Evolutionary conservation across 257 asterid species (phyloP).

Genomic region (Penstemon newberryi): DNA sequence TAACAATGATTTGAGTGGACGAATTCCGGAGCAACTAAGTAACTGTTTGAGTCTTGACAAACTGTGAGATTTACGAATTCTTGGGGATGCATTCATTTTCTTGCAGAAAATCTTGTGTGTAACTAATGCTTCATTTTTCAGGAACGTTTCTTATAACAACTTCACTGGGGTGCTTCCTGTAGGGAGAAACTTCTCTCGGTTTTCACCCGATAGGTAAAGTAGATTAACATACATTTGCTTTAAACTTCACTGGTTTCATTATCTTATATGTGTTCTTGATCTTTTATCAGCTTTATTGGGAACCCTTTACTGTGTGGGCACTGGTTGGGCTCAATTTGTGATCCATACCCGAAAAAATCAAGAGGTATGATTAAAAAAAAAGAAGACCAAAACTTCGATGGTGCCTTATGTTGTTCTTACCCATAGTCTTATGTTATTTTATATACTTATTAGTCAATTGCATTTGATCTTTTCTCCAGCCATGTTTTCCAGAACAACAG

Average conservation of each 20-base stretch:
- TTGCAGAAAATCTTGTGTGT: slow-evolving; percentile 10
- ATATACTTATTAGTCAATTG: background rate
- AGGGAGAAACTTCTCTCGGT: slow-evolving; percentile 75
- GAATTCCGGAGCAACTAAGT: slow-evolving; percentile 72
- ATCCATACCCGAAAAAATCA: slow-evolving; percentile 59
- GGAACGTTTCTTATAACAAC: slow-evolving; percentile 88
- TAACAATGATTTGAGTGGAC: slow-evolving; percentile 67
- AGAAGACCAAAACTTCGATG: background rate
- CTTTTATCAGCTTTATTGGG: slow-evolving; percentile 66
- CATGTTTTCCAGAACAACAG: slow-evolving; percentile 62
- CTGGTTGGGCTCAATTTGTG: slow-evolving; percentile 87
- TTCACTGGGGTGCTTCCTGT: slow-evolving; percentile 73
- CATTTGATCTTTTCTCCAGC: slow-evolving; percentile 38
- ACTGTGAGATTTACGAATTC: slow-evolving; percentile 50
- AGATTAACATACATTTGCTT: background rate
- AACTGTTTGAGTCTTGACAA: slow-evolving; percentile 80
- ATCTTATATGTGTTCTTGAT: background rate
- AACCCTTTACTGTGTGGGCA: slow-evolving; percentile 81
- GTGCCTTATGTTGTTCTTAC: background rate
- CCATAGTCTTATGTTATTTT: background rate
- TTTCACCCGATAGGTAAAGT: slow-evolving; percentile 75
- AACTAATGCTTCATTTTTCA: slow-evolving; percentile 33
- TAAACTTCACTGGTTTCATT: background rate
- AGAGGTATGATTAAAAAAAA: slow-evolving; percentile 43
- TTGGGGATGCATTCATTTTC: background rate